phyloP scores from a whole-genome alignment of 2,329 filamentous ascomycete genomes.

The Onygenales sp. region DNA sequence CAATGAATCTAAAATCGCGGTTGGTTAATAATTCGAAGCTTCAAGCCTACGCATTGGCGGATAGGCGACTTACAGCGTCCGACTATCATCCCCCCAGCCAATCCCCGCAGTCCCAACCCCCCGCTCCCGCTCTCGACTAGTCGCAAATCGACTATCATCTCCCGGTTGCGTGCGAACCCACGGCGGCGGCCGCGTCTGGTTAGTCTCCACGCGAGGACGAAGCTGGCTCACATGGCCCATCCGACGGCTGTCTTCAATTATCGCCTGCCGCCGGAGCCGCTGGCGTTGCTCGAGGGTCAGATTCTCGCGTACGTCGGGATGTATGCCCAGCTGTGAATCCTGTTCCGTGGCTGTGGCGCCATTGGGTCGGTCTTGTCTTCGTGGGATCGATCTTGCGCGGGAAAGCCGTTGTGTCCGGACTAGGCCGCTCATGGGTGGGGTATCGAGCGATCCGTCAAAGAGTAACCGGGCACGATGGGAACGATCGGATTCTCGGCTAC shows the following conservation, averaged over 20 bases:
- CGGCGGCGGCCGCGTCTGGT: slow-evolving; percentile 26
- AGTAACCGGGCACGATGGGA: slow-evolving; percentile 3
- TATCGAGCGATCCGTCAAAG: slow-evolving; percentile 4
- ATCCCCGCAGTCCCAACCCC: slow-evolving; percentile 37
- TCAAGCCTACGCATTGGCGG: background rate
- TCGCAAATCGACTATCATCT: slow-evolving; percentile 24
- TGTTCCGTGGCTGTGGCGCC: slow-evolving; percentile 16
- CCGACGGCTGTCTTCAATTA: slow-evolving; percentile 24
- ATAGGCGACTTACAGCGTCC: slow-evolving; percentile 32
- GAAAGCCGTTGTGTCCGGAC: slow-evolving; percentile 19
- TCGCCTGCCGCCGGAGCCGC: slow-evolving; percentile 27
- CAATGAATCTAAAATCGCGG: slow-evolving; percentile 31
- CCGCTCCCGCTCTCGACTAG: slow-evolving; percentile 25
- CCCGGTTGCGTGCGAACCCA: slow-evolving; percentile 29
- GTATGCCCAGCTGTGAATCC: slow-evolving; percentile 24
- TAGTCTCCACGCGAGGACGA: slow-evolving; percentile 23
- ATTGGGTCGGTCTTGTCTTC: slow-evolving; percentile 21
- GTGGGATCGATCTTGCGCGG: slow-evolving; percentile 27
- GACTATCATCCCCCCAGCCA: slow-evolving; percentile 38
- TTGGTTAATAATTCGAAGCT: slow-evolving; percentile 6
- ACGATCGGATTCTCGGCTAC: background rate
- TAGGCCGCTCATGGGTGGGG: background rate
- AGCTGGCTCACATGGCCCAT: slow-evolving; percentile 21
- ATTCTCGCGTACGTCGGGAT: too few relatives aligned
- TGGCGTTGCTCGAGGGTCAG: slow-evolving; percentile 29